Percentiles rank a stretch among this genome's conserved stretches.
Conservation (phyloP, 148 eudicot species). For the Rhododendron molle region DNA sequence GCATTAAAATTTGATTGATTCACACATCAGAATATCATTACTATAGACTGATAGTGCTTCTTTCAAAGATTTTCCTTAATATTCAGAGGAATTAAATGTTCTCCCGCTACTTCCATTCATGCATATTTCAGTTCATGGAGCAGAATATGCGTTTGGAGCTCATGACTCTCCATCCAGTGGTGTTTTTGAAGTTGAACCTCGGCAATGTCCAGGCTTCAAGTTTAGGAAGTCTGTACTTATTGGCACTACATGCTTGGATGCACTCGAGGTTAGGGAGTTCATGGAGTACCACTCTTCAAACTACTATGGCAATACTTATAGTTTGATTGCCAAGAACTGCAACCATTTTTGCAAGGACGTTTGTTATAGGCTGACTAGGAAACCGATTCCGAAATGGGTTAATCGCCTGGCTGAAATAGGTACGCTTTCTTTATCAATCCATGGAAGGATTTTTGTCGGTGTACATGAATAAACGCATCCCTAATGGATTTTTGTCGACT, state of each 20-base stretch:
- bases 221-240: slow-evolving; percentile 73
- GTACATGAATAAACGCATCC: neutral
- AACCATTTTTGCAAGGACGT: slow-evolving; percentile 90
- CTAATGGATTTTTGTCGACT: neutral
- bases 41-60: neutral
- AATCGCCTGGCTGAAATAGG: slow-evolving; percentile 87
- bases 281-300: slow-evolving; percentile 68
- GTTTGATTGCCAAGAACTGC: slow-evolving; percentile 80
- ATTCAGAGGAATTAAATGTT: neutral
- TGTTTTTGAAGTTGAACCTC: slow-evolving; percentile 88
- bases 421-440: slow-evolving; percentile 17
- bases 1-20: slow-evolving; percentile 1
- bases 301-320: slow-evolving; percentile 86
- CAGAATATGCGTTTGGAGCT: slow-evolving; percentile 95
- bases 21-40: neutral
- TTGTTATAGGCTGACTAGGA: slow-evolving; percentile 65
- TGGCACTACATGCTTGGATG: slow-evolving; percentile 65
- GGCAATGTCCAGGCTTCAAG: slow-evolving; percentile 86
- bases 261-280: slow-evolving; percentile 67
- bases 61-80: neutral
- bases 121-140: slow-evolving; percentile 67
- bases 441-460: neutral
- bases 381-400: slow-evolving; percentile 82
- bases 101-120: neutral
- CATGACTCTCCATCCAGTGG: slow-evolving; percentile 87